Percentiles rank a stretch among this genome's conserved stretches.
These are phyloP conservation scores for Saururus chinensis DNA, from an alignment of 164 flowering plant genomes.

Conservation along the genomic window DNA sequence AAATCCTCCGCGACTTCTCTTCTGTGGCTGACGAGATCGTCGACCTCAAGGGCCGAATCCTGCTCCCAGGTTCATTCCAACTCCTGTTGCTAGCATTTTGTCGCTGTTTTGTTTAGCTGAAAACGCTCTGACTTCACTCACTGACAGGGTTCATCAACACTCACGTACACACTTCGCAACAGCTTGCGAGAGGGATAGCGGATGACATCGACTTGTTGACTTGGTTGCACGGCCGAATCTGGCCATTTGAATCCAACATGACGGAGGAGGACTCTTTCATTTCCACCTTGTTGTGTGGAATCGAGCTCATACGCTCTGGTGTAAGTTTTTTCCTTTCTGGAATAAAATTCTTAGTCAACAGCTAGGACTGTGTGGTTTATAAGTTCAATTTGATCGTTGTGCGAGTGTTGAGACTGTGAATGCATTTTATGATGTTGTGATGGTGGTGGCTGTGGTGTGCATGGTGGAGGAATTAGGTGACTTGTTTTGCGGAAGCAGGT, in stretches of 20 bases:
- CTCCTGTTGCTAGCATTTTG: background rate
- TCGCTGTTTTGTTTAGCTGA: too few species aligned
- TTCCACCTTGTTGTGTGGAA: slow-evolving; percentile 79
- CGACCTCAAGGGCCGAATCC: slow-evolving; percentile 47
- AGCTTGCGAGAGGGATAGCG: slow-evolving; percentile 82
- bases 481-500: slow-evolving; percentile 96
- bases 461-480: slow-evolving; percentile 35
- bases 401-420: background rate
- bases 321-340: slow-evolving; percentile 23
- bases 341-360: background rate
- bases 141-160: slow-evolving; percentile 66
- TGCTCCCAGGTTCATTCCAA: slow-evolving; percentile 47
- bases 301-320: slow-evolving; percentile 86
- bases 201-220: slow-evolving; percentile 87
- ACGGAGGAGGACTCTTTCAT: slow-evolving; percentile 69
- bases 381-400: background rate
- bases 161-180: slow-evolving; percentile 89
- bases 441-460: background rate
- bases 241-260: slow-evolving; percentile 91
- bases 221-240: slow-evolving; percentile 77
- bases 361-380: background rate
- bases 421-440: too few species aligned
- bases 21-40: slow-evolving; percentile 23
- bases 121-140: too few species aligned
- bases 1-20: slow-evolving; percentile 34